phyloP scores from a whole-genome alignment of 495 filamentous ascomycete genomes.

The Peziza echinospora region DNA sequence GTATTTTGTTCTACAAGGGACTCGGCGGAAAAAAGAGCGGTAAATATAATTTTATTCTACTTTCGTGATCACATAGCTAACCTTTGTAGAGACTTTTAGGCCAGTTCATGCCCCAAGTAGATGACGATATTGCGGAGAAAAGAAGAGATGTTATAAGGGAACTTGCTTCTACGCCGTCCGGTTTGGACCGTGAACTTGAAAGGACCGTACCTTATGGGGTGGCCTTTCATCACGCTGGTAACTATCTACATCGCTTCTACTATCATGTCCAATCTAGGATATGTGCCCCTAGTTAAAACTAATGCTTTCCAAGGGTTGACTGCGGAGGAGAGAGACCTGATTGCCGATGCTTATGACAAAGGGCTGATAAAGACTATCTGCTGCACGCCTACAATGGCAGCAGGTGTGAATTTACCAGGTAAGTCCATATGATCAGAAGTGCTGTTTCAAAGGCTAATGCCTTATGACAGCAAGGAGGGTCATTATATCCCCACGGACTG shows the following conservation, averaged over 20 bases:
- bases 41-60: background rate
- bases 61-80: background rate
- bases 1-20: conserved; percentile 56
- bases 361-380: conserved; percentile 51
- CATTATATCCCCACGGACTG: conserved; percentile 62
- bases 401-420: conserved; percentile 50
- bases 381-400: conserved; percentile 67
- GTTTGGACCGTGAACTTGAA: conserved; percentile 44
- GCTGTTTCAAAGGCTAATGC: conserved; percentile 10
- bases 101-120: conserved; percentile 40
- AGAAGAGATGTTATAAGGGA: conserved; percentile 47
- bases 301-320: conserved; percentile 34
- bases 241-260: background rate
- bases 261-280: background rate
- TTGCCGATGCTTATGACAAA: conserved; percentile 49
- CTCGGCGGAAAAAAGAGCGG: conserved; percentile 11
- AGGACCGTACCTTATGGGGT: conserved; percentile 43
- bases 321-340: conserved; percentile 54
- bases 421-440: background rate
- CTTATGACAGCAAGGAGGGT: conserved; percentile 37
- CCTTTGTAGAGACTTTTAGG: conserved; percentile 22
- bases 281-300: background rate
- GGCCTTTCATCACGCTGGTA: conserved; percentile 45
- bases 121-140: conserved; percentile 30
- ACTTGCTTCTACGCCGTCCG: conserved; percentile 41